Percentiles rank a stretch among this genome's conserved stretches.
phyloP scores from a whole-genome alignment of 257 asterid species.

The Osmanthus fragrans region DNA sequence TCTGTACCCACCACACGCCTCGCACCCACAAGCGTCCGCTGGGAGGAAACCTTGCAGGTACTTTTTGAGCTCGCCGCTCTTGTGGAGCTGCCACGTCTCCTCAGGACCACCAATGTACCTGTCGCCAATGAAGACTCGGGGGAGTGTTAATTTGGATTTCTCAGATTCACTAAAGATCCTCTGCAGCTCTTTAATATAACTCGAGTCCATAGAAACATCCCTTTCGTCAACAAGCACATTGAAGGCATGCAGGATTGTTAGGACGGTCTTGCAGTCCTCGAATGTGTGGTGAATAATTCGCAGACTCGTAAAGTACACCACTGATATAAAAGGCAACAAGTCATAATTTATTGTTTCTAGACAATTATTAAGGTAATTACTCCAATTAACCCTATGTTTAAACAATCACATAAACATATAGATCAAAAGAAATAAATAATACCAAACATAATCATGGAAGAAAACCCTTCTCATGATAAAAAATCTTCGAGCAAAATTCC shows the following conservation, averaged over 20 bases:
- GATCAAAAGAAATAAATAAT: too few relatives aligned
- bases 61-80: constrained; percentile 82
- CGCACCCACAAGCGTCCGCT: constrained; percentile 63
- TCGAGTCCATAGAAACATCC: constrained; percentile 78
- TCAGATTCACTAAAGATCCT: constrained; percentile 52
- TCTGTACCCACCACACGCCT: constrained; percentile 71
- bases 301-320: constrained; percentile 79
- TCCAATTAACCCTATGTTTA: too few relatives aligned
- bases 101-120: constrained; percentile 92
- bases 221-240: constrained; percentile 85
- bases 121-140: constrained; percentile 85
- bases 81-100: constrained; percentile 77
- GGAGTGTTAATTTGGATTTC: constrained; percentile 53
- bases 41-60: constrained; percentile 60
- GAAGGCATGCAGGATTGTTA: constrained; percentile 63
- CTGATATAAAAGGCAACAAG: too few relatives aligned
- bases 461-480: too few relatives aligned
- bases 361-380: too few relatives aligned
- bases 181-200: constrained; percentile 75
- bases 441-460: too few relatives aligned
- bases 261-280: constrained; percentile 77
- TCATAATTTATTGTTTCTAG: too few relatives aligned
- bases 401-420: too few relatives aligned
- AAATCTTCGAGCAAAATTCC: too few relatives aligned
- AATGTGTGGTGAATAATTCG: constrained; percentile 82